Evolutionary conservation across 2,329 filamentous ascomycete species (phyloP).

Genomic region (Sarocladium strictum): DNA sequence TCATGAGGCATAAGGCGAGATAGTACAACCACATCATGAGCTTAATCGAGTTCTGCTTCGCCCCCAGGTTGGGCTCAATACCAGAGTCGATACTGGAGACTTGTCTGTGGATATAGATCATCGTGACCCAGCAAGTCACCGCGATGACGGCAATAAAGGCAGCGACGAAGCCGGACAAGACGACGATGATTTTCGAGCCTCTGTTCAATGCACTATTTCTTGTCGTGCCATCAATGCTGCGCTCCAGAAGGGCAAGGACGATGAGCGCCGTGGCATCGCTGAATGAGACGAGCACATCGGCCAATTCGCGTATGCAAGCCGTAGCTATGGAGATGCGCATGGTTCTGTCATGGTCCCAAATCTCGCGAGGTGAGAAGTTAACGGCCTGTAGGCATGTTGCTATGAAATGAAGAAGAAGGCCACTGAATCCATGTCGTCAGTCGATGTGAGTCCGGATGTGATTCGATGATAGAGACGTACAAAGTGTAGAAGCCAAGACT

Average conservation of each 20-base stretch:
- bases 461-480: too few relatives aligned
- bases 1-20: neutral
- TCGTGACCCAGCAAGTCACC: neutral
- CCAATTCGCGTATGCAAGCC: neutral
- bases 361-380: neutral
- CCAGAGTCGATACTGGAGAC: neutral
- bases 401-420: neutral
- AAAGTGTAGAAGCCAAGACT: slow-evolving; percentile 18
- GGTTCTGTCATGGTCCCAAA: neutral
- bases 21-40: neutral
- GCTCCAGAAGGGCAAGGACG: neutral
- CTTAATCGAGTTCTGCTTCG: neutral
- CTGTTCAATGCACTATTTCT: neutral
- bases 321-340: neutral
- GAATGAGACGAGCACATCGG: neutral
- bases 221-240: neutral
- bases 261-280: neutral
- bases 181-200: neutral
- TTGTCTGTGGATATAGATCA: neutral
- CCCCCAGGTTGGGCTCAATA: neutral
- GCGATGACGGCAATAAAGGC: neutral
- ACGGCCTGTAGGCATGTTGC: neutral
- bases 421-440: neutral
- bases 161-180: neutral
- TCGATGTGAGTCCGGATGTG: too few relatives aligned